Evolutionary conservation across 78 protist species (phyloP).

Genomic region (Chrysochromulina parva): DNA sequence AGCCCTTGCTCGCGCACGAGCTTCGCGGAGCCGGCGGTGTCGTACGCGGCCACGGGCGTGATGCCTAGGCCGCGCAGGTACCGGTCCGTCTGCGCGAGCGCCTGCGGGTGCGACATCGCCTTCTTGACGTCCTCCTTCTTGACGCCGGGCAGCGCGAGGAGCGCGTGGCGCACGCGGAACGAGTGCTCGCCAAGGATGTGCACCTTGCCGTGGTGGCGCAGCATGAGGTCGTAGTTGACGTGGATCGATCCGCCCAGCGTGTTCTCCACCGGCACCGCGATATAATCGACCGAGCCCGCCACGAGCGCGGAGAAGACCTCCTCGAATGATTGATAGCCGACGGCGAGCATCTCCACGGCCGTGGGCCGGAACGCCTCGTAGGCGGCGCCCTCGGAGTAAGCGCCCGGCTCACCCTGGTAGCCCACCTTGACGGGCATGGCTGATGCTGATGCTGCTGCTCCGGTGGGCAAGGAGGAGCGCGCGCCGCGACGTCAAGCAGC

Average conservation of each 20-base stretch:
- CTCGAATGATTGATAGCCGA: background rate
- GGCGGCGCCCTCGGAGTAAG: conserved; percentile 19
- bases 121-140: background rate
- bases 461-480: no score
- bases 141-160: conserved; percentile 20
- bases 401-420: conserved; percentile 35
- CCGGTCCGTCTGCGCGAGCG: conserved; percentile 14
- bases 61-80: background rate
- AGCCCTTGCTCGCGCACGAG: background rate
- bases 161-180: conserved; percentile 33
- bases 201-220: background rate
- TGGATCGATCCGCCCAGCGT: conserved; percentile 28
- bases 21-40: conserved; percentile 16
- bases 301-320: background rate
- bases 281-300: background rate
- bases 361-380: background rate
- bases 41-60: background rate
- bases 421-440: background rate
- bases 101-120: conserved; percentile 32
- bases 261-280: background rate
- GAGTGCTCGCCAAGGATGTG: conserved; percentile 20
- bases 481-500: no score
- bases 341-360: background rate
- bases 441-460: no score
- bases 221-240: conserved; percentile 24